phyloP scores from a whole-genome alignment of 148 eudicot species.

The Nyssa sinensis region DNA sequence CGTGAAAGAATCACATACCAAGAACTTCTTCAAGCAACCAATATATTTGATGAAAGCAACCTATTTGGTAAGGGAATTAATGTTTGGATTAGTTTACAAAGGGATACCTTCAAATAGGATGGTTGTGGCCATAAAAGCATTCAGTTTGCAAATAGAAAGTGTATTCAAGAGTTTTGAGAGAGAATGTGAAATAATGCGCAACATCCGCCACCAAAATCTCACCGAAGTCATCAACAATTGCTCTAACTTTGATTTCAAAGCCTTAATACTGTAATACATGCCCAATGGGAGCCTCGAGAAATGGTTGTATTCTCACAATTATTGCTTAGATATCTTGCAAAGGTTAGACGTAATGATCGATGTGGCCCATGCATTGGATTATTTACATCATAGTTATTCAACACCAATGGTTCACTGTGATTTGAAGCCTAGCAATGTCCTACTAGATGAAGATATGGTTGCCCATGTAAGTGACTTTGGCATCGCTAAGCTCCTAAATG shows the following conservation, averaged over 20 bases:
- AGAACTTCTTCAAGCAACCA: no score
- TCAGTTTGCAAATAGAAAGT: not conserved
- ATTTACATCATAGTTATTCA: slow-evolving; percentile 5
- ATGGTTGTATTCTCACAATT: not conserved
- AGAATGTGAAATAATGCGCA: not conserved
- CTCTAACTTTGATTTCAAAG: not conserved
- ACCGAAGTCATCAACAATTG: not conserved
- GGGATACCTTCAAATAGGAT: no score
- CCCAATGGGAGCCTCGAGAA: slow-evolving; percentile 4
- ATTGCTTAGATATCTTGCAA: not conserved
- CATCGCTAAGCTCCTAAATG: no score
- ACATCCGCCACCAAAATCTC: not conserved
- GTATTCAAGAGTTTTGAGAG: not conserved
- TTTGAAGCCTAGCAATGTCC: not conserved
- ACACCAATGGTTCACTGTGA: not conserved
- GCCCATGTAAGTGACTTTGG: no score
- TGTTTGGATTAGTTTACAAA: not conserved
- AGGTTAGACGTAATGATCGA: not conserved
- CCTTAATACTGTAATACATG: not conserved
- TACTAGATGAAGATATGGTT: no score
- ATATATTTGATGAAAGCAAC: not conserved
- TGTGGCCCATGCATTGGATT: not conserved
- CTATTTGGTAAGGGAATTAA: not conserved
- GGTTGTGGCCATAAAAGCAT: not conserved
- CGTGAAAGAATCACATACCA: no score